Evolutionary conservation across 1,139 yeast genomes (phyloP), one percentile per base, ranked within the genome.

Genomic region (Taiozyma sp.): DNA sequence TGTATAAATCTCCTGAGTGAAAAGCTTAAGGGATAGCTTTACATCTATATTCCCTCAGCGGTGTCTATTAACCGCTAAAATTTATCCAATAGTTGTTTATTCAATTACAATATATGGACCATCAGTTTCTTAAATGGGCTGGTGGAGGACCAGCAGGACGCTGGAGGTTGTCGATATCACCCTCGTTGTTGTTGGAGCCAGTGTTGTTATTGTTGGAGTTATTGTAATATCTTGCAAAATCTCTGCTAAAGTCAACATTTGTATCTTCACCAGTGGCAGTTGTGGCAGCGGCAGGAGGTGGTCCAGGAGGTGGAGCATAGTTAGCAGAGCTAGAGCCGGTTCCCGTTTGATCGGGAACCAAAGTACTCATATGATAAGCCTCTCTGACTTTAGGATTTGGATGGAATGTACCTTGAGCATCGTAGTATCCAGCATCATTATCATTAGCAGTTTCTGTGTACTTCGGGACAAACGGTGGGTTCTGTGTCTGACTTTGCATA

Each of bases 401-500:
- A 50, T 76, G 76, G 62, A 77, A 78, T 53, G 68, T 76, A 2
- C 97, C 97, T 44, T 75, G 69, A 39, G 71, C 71, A 67, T 88
- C 96, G 62, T 88, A 90, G 65, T 79, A 86, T 0, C 97, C 97
- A 65, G 86, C 80, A 63, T 89, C 96, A 48, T 78, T 75, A 35
- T 82, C 88, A 55, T 80, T 81, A 1, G 86, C 81, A 40, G 75
- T 73, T 16, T 76, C 86, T 0, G 88, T 77, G 57, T 86, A 86
- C 9, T 84, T 74, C 0, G 95, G 95, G 0, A 85, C 88, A 54
- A 59, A 69, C 28, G 75, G 74, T 47, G 70, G 70, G 48, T 58
- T 53, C 26, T 73, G 73, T 13, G 70, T 66, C 5, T 42, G 44
- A 56, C 93, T 79, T 61, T 85, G 93, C 53, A 76, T 68, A 64